Evolutionary conservation across 805 yeast genomes (phyloP), one percentile per base, ranked within the genome.

Genomic region (Crinitomyces ghanaensis): DNA sequence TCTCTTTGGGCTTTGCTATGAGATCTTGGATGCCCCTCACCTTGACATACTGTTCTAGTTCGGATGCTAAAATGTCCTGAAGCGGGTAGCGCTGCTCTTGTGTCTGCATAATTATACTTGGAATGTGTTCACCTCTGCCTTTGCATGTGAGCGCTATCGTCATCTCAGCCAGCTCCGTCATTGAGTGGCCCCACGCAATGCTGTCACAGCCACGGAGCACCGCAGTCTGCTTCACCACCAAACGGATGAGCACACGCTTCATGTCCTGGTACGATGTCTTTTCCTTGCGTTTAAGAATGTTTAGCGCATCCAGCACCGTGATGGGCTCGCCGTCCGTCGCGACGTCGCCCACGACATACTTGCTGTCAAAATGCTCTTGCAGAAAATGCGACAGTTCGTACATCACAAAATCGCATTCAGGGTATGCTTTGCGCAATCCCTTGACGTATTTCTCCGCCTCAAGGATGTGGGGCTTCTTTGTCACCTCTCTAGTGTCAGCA

Each of bases 101-200:
- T n/a, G n/a, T n/a, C n/a, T n/a, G n/a, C n/a, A n/a, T n/a, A 3
- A 80, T 46, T 6, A 74, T 60, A 23, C 67, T 65, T 13, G 74
- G 45, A 5, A 86, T 67, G 21, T 65, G 66, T 2, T 78, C 64
- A 0, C 95, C 97, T 40, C 95, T 67, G 8, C 97, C 97, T 46
- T 77, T 81, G 4, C 84, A 85, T 0, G 93, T 77, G 35, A 81
- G 56, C 0, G 93, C 66, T 21, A 88, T 62, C n/a, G 81, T 73
- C 40, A 75, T 74, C 46, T 78, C 83, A 1, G 96, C 93, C 16
- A 86, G 51, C 26, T 75, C 66, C 1, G 94, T 80, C 93, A 83
- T 81, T 18, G 80, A 74, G 48, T 77, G 81, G 1, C 88, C 83
- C 60, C 73, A 72, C 6, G 84, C 31, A 3, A 83, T 58, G n/a